Percentiles rank a stretch among this genome's conserved stretches.
phyloP scores from a whole-genome alignment of 2,329 filamentous ascomycete genomes.

The Hypoxylon sp. region DNA sequence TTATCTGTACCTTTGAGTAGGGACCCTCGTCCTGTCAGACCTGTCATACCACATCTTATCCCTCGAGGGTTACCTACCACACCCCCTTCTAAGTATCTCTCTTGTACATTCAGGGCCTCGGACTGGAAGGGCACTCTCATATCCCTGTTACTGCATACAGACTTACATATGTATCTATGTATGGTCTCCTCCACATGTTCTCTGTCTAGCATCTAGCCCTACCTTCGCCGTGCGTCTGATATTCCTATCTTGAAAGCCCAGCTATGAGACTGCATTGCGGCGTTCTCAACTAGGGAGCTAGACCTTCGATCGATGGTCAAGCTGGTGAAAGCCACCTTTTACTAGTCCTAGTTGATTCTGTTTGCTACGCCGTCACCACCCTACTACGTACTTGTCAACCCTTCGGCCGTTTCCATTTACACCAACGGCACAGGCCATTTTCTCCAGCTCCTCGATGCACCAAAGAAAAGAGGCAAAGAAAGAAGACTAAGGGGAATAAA shows the following conservation, averaged over 20 bases:
- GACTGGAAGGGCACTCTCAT: slow-evolving; percentile 51
- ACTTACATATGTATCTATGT: slow-evolving; percentile 59
- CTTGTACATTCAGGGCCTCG: slow-evolving; percentile 50
- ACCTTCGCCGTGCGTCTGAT: slow-evolving; percentile 54
- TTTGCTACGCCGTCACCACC: slow-evolving; percentile 49
- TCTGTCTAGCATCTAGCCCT: slow-evolving; percentile 51
- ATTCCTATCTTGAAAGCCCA: slow-evolving; percentile 53
- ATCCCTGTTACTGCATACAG: slow-evolving; percentile 59
- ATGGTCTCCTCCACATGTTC: slow-evolving; percentile 55
- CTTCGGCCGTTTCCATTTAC: slow-evolving; percentile 48
- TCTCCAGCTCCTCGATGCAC: slow-evolving; percentile 48
- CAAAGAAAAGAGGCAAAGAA: slow-evolving; percentile 37
- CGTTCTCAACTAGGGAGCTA: slow-evolving; percentile 49
- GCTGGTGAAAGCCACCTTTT: slow-evolving; percentile 44
- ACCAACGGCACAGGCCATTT: slow-evolving; percentile 44
- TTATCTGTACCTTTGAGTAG: slow-evolving; percentile 52
- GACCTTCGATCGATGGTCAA: slow-evolving; percentile 48
- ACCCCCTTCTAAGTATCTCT: slow-evolving; percentile 52
- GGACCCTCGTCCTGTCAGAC: slow-evolving; percentile 50
- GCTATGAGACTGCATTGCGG: slow-evolving; percentile 52
- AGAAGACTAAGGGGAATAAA: slow-evolving; percentile 32
- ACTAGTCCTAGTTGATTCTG: slow-evolving; percentile 45
- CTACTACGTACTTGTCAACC: slow-evolving; percentile 42
- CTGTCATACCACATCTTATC: slow-evolving; percentile 56
- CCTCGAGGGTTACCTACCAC: slow-evolving; percentile 52